These are phyloP conservation scores for Russula foetens DNA, from an alignment of 768 basidiomycete species.

Conservation along the genomic window DNA sequence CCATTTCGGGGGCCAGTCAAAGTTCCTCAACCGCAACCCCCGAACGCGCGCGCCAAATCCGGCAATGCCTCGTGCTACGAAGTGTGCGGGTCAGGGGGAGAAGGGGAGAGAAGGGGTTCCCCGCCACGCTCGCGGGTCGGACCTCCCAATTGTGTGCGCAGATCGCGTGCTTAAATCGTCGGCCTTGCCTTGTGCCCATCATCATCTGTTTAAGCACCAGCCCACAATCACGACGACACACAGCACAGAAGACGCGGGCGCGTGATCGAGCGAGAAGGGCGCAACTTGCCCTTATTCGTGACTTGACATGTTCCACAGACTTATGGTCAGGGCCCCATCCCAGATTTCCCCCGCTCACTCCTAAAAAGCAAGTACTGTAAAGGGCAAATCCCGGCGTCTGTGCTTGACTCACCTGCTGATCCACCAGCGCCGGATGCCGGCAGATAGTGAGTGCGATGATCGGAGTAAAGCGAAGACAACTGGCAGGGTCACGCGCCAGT, in stretches of 20 bases:
- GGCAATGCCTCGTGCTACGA: slow-evolving; percentile 15
- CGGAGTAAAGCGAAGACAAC: not conserved
- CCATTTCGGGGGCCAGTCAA: too few relatives aligned
- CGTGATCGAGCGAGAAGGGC: too few relatives aligned
- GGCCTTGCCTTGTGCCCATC: not conserved
- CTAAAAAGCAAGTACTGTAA: too few relatives aligned
- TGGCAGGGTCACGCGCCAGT: not conserved
- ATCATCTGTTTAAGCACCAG: not conserved
- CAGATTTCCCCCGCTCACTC: too few relatives aligned
- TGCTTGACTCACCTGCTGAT: not conserved
- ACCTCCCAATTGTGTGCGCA: slow-evolving; percentile 17
- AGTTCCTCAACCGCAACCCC: too few relatives aligned
- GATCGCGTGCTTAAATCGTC: slow-evolving; percentile 16
- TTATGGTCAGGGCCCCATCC: too few relatives aligned
- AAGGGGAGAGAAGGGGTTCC: too few relatives aligned
- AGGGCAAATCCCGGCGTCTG: not conserved
- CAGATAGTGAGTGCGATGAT: not conserved
- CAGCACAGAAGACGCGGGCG: too few relatives aligned
- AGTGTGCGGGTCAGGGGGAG: not conserved
- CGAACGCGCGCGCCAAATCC: not conserved
- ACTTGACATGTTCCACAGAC: not conserved
- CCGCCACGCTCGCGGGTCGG: not conserved
- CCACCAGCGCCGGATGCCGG: not conserved
- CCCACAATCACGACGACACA: too few relatives aligned
- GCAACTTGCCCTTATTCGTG: not conserved